These are phyloP conservation scores for Bothriochloa decipiens DNA, from an alignment of 176 grass and related monocot species.

Conservation along the genomic window DNA sequence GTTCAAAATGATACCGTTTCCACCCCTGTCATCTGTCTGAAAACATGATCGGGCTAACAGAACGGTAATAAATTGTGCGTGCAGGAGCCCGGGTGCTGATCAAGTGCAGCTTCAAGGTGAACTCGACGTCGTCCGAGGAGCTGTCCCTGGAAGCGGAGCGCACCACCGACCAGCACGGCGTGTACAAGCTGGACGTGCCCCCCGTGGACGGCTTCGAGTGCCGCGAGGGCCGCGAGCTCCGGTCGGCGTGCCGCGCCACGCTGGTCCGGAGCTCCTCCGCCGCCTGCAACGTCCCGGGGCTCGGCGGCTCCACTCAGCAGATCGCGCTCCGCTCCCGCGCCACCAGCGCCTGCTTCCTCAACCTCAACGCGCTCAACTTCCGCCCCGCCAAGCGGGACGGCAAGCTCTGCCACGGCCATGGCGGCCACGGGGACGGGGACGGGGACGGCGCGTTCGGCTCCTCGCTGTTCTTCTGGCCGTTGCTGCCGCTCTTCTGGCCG, in stretches of 20 bases:
- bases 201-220: constrained; percentile 81
- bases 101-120: constrained; percentile 85
- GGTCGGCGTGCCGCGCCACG: constrained; percentile 79
- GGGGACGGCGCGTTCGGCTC: constrained; percentile 18
- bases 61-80: neutral
- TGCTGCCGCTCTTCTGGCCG: constrained; percentile 74
- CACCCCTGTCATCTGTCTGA: neutral
- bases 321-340: constrained; percentile 66
- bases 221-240: constrained; percentile 75
- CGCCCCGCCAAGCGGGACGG: constrained; percentile 61
- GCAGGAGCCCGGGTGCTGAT: constrained; percentile 83
- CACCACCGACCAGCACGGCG: constrained; percentile 81
- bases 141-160: constrained; percentile 86
- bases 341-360: constrained; percentile 78
- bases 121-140: constrained; percentile 60
- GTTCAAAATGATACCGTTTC: neutral
- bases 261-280: constrained; percentile 69
- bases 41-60: neutral
- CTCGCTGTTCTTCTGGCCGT: constrained; percentile 88
- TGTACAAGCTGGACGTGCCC: constrained; percentile 94
- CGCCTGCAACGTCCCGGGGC: constrained; percentile 76
- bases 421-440: too few relatives aligned
- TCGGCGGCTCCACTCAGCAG: constrained; percentile 77
- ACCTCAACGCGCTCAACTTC: constrained; percentile 96
- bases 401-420: constrained; percentile 50